Evolutionary conservation across 805 yeast species (phyloP).

Genomic region (Blastobotrys chiropterorum): DNA sequence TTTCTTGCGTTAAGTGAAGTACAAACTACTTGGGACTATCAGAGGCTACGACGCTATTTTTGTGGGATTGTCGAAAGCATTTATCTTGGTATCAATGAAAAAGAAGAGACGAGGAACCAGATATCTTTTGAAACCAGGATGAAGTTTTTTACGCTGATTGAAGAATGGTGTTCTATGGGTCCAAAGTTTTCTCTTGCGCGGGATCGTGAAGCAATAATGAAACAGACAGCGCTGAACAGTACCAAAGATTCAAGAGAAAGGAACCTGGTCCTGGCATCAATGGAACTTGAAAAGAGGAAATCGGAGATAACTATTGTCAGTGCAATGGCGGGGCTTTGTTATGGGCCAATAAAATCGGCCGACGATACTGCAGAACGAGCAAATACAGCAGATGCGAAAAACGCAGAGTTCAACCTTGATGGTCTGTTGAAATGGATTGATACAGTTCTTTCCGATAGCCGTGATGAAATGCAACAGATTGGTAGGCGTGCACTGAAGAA

Average conservation of each 20-base stretch:
- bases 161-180: constrained; percentile 95
- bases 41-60: constrained; percentile 73
- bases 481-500: constrained; percentile 71
- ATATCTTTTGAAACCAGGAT: constrained; percentile 78
- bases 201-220: constrained; percentile 61
- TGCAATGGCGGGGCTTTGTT: constrained; percentile 76
- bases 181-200: constrained; percentile 52
- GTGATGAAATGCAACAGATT: constrained; percentile 51
- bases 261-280: constrained; percentile 50
- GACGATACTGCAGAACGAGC: constrained; percentile 21
- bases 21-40: constrained; percentile 65
- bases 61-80: constrained; percentile 65
- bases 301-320: constrained; percentile 67
- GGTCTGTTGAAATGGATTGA: constrained; percentile 77
- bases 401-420: constrained; percentile 57
- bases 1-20: constrained; percentile 51
- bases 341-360: constrained; percentile 56
- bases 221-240: constrained; percentile 31
- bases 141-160: constrained; percentile 72
- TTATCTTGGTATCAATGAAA: constrained; percentile 35
- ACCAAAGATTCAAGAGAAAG: constrained; percentile 32
- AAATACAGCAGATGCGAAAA: constrained; percentile 24
- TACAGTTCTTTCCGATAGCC: constrained; percentile 50
- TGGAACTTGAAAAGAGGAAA: constrained; percentile 72
- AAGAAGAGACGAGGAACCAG: constrained; percentile 32